These are phyloP conservation scores for Orbilia blumenaviensis DNA, from an alignment of 2,329 filamentous ascomycete genomes.

Conservation along the genomic window DNA sequence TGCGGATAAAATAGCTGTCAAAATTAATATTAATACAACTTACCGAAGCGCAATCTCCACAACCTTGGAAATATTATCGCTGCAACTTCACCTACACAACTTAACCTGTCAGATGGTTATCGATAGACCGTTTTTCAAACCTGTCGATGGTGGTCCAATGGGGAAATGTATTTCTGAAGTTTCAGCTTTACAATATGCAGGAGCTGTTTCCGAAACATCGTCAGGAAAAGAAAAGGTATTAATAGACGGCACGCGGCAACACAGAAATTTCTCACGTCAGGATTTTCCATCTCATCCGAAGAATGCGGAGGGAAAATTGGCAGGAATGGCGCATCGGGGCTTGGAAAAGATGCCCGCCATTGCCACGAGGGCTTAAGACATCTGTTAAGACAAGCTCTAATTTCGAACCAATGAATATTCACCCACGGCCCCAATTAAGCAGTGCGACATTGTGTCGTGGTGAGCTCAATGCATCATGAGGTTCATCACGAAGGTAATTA, in stretches of 20 bases:
- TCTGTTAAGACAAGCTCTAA: constrained; percentile 8
- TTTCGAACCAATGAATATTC: too few species aligned
- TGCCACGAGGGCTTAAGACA: constrained; percentile 50
- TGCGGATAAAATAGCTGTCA: constrained; percentile 29
- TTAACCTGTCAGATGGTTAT: constrained; percentile 46
- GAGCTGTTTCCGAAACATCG: constrained; percentile 34
- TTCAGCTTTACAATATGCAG: constrained; percentile 50
- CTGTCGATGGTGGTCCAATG: neutral
- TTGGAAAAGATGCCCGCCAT: constrained; percentile 3
- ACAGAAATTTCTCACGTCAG: neutral
- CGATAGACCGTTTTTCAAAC: constrained; percentile 24
- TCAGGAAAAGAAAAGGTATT: constrained; percentile 33
- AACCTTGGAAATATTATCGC: neutral
- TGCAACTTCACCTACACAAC: constrained; percentile 16
- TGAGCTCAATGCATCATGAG: too few species aligned
- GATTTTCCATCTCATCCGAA: constrained; percentile 2
- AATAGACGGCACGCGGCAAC: constrained; percentile 48
- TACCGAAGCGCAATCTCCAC: constrained; percentile 18
- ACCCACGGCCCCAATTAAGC: too few species aligned
- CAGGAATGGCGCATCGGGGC: constrained; percentile 23
- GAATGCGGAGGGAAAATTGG: constrained; percentile 7
- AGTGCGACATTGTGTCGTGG: neutral
- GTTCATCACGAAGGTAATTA: too few species aligned
- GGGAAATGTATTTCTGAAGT: constrained; percentile 3
- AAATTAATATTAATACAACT: too few species aligned